Evolutionary conservation across 495 filamentous ascomycete species (phyloP).

Genomic region (Neurospora tetrasperma): DNA sequence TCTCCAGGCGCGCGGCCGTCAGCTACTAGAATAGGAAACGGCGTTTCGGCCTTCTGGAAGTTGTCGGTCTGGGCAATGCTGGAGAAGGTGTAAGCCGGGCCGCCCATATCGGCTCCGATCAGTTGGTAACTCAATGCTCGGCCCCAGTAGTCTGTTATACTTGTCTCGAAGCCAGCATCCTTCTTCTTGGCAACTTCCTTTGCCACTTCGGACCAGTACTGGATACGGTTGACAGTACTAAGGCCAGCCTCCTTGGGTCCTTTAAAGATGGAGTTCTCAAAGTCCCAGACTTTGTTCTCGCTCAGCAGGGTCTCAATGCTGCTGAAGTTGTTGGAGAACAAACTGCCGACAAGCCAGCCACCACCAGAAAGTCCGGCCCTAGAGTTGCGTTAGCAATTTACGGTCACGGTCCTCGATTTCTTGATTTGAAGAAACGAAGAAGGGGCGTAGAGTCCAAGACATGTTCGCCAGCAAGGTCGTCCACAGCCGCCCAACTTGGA

Average conservation of each 20-base stretch:
- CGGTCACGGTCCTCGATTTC: not conserved
- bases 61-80: conserved; percentile 61
- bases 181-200: conserved; percentile 54
- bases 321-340: conserved; percentile 87
- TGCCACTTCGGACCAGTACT: conserved; percentile 59
- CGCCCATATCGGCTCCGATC: conserved; percentile 67
- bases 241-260: conserved; percentile 31
- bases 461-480: no score
- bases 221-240: conserved; percentile 30
- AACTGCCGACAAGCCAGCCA: conserved; percentile 75
- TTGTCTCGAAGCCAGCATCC: conserved; percentile 61
- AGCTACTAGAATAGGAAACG: conserved; percentile 74
- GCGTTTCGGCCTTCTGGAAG: conserved; percentile 61
- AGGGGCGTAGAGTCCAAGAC: not conserved
- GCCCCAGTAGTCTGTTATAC: conserved; percentile 83
- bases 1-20: conserved; percentile 63
- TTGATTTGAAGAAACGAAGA: not conserved
- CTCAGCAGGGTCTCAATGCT: conserved; percentile 54
- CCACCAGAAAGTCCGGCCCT: conserved; percentile 73
- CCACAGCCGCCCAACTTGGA: not conserved
- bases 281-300: conserved; percentile 59
- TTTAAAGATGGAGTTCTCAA: conserved; percentile 62
- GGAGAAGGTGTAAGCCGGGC: conserved; percentile 74
- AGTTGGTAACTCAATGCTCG: conserved; percentile 77
- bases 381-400: conserved; percentile 2